Base-by-base conservation (phyloP, 257 asterid species). In the Solanum habrochaites region DNA sequence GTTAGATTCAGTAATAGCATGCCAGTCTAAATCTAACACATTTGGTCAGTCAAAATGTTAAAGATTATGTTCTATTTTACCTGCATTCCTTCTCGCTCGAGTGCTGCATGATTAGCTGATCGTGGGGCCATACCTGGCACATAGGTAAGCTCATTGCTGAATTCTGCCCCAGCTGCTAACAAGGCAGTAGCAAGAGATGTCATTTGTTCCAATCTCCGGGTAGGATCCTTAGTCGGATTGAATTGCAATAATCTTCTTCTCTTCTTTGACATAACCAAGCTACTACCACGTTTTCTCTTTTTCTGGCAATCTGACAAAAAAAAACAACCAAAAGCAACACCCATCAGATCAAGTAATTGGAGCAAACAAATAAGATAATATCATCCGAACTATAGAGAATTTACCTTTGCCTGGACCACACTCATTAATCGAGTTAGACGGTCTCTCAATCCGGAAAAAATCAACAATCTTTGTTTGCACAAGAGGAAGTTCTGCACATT, bases 21-120 rank as follows among this genome's bases (percentile, higher is more conserved):
- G 75, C n/a, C n/a, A 27, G 84, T 4, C 21, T 81, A 49, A 45
- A 80, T 45, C 66, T 11, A 14, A 81, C 69, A 81, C 1, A 20
- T 49, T 31, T 49, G 31, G 35, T 47, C 45, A 81, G n/a, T 10
- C 21, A 31, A 81, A 80, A 80, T 49, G 29, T 6, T 29, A 0
- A 80, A 78, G 67, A 18, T 81, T 31, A 5, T 20, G 45, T 31
- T 81, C 21, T 49, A 11, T 0, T 9, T 13, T 83, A 96, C 98
- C 99, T 96, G 99, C 98, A 96, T 94, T 58, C 99, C 98, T 62
- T 90, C 98, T 85, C 90, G 88, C 92, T 96, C 99, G 56, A 89
- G 90, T 52, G 87, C 86, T 49, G 98, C 93, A 87, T 89, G 43
- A 83, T 96, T 95, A 47, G 97, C 96, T 56, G 98, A 87, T 90